Conservation (phyloP, 1,284 basidiomycete species). For the Ustilago curta region DNA sequence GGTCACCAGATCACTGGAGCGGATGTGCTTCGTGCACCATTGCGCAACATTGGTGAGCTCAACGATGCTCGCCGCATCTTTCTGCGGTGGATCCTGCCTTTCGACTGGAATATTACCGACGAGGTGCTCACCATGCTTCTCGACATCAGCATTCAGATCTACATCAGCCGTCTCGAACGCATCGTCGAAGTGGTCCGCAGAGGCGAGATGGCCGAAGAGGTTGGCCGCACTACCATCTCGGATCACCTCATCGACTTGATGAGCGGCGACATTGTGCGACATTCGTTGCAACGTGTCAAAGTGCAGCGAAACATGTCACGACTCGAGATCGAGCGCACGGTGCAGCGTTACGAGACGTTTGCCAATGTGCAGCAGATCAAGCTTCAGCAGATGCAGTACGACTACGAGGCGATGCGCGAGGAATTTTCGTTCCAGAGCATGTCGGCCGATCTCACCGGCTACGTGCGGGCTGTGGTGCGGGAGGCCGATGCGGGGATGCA, state of each 20-base stretch:
- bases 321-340: constrained; percentile 33
- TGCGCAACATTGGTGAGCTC: constrained; percentile 51
- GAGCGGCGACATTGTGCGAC: constrained; percentile 41
- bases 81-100: constrained; percentile 51
- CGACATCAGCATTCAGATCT: constrained; percentile 62
- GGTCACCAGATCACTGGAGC: constrained; percentile 30
- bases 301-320: constrained; percentile 37
- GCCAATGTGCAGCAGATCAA: constrained; percentile 43
- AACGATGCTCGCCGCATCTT: constrained; percentile 57
- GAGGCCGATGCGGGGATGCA: constrained; percentile 51
- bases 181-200: constrained; percentile 20
- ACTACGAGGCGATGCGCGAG: constrained; percentile 31
- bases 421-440: constrained; percentile 37
- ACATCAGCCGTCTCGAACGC: constrained; percentile 44
- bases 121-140: constrained; percentile 51
- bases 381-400: constrained; percentile 26
- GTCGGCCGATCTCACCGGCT: constrained; percentile 47
- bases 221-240: constrained; percentile 16
- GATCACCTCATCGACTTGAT: constrained; percentile 41
- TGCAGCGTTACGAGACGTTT: constrained; percentile 48
- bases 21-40: constrained; percentile 28
- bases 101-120: constrained; percentile 40
- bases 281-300: constrained; percentile 38
- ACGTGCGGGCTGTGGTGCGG: constrained; percentile 48
- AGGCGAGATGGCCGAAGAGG: constrained; percentile 34